A percentile compares a stretch with the other conserved stretches of the same genome.
Conservation (phyloP, 2,329 filamentous ascomycete species). For the Exophiala bonariae region DNA sequence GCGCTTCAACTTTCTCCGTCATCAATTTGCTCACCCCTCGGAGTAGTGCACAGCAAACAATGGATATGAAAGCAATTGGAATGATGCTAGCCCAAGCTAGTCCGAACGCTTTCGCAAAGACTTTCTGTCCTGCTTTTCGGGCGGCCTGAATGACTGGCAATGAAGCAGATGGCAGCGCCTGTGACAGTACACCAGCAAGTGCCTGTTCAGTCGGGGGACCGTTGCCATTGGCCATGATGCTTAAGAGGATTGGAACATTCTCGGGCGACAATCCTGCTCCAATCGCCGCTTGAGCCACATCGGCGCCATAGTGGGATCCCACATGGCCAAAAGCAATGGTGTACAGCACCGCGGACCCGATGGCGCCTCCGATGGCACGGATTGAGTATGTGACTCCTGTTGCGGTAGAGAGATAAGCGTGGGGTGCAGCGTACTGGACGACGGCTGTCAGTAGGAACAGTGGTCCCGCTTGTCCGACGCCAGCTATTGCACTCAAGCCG, state of each 20-base stretch:
- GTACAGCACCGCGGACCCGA: constrained; percentile 53
- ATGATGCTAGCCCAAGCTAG: constrained; percentile 53
- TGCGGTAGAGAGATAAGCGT: constrained; percentile 54
- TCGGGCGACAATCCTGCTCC: constrained; percentile 43
- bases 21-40: constrained; percentile 53
- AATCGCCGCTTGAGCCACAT: constrained; percentile 43
- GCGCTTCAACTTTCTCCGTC: constrained; percentile 56
- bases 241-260: constrained; percentile 40
- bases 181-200: constrained; percentile 20
- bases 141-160: constrained; percentile 37
- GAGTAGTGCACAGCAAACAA: constrained; percentile 45
- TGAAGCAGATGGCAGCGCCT: background rate
- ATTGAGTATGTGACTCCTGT: constrained; percentile 56
- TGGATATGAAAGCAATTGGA: constrained; percentile 52
- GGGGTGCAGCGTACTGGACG: constrained; percentile 55
- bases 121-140: constrained; percentile 42
- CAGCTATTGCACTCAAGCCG: constrained; percentile 49
- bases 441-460: constrained; percentile 52
- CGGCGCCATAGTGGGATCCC: constrained; percentile 38
- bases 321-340: constrained; percentile 54
- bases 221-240: constrained; percentile 39
- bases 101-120: constrained; percentile 51
- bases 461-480: constrained; percentile 52
- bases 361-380: constrained; percentile 54
- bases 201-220: constrained; percentile 35